These are phyloP conservation scores for Alternaria arbusti DNA, from an alignment of 2,329 filamentous ascomycete species.

Conservation along the genomic window DNA sequence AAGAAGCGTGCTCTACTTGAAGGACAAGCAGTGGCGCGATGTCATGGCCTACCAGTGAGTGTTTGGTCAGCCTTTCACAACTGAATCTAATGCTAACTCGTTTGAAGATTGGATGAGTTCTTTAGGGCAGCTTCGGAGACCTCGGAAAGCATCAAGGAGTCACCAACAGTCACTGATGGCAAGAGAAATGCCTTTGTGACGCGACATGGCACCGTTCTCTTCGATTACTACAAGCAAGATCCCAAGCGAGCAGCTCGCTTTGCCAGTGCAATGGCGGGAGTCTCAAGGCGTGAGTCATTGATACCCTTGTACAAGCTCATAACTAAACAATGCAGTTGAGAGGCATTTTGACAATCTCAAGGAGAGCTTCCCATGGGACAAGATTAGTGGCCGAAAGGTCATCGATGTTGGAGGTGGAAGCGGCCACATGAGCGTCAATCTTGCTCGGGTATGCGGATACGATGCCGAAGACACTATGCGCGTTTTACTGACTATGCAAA, in stretches of 20 bases:
- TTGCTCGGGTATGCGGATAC: conserved; percentile 25
- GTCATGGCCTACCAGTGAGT: conserved; percentile 23
- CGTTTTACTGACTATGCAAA: conserved; percentile 1
- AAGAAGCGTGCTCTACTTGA: conserved; percentile 14
- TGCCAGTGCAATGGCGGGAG: conserved; percentile 37
- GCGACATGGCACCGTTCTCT: conserved; percentile 28
- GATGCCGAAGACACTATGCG: background rate
- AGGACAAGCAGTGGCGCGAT: conserved; percentile 19
- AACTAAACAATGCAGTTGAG: conserved; percentile 20
- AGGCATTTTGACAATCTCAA: conserved; percentile 30
- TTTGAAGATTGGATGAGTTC: conserved; percentile 33
- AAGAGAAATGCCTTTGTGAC: conserved; percentile 29
- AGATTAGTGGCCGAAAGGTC: conserved; percentile 28
- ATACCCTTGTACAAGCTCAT: background rate
- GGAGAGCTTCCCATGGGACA: conserved; percentile 34
- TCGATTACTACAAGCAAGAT: conserved; percentile 35
- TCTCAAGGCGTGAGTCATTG: conserved; percentile 20
- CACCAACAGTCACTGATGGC: conserved; percentile 7
- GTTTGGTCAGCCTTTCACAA: too few species aligned
- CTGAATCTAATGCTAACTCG: background rate
- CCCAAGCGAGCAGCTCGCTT: conserved; percentile 35
- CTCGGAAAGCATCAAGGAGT: conserved; percentile 14
- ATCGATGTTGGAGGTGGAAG: conserved; percentile 42
- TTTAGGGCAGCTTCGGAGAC: conserved; percentile 34
- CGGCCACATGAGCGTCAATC: conserved; percentile 26